These are phyloP conservation scores for Trypanosoma lewisi DNA, from an alignment of 208 protist genomes.

Conservation along the genomic window DNA sequence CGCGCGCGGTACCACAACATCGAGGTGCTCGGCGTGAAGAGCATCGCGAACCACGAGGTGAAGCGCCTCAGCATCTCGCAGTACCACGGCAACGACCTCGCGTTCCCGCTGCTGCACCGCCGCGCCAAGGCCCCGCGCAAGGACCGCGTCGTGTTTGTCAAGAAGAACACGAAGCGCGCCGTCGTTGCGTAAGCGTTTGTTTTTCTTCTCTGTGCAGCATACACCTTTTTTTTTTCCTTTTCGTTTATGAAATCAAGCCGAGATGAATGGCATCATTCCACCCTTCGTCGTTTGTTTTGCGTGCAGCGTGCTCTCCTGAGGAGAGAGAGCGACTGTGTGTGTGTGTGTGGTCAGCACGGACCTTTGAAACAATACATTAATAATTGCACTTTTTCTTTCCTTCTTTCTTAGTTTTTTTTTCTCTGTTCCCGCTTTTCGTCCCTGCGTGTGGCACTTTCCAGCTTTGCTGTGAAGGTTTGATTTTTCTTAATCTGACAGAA, in stretches of 20 bases:
- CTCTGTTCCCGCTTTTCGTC: too few species aligned
- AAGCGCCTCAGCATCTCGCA: constrained; percentile 35
- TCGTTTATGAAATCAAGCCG: constrained; percentile 3
- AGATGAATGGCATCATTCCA: not conserved
- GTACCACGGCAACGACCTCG: constrained; percentile 91
- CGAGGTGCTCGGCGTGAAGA: constrained; percentile 95
- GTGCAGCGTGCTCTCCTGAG: too few species aligned
- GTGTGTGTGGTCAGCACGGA: too few species aligned
- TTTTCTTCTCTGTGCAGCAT: not conserved
- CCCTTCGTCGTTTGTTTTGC: not conserved
- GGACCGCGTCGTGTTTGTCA: constrained; percentile 61
- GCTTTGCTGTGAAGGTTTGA: too few species aligned
- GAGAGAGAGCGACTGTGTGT: too few species aligned
- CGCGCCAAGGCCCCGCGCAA: constrained; percentile 31
- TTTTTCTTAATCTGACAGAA: too few species aligned
- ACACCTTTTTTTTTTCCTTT: constrained; percentile 11
- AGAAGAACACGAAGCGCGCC: constrained; percentile 75
- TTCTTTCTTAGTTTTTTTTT: too few species aligned
- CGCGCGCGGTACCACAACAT: constrained; percentile 94
- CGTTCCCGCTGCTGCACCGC: constrained; percentile 88
- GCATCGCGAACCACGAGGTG: constrained; percentile 85
- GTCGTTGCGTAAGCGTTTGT: constrained; percentile 10
- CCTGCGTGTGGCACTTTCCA: too few species aligned
- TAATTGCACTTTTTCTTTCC: too few species aligned
- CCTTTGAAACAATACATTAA: too few species aligned